Percentiles rank a stretch among this genome's conserved stretches.
Evolutionary conservation across 768 basidiomycete genomes (phyloP).

Genomic region (Phlebiopsis gigantea): DNA sequence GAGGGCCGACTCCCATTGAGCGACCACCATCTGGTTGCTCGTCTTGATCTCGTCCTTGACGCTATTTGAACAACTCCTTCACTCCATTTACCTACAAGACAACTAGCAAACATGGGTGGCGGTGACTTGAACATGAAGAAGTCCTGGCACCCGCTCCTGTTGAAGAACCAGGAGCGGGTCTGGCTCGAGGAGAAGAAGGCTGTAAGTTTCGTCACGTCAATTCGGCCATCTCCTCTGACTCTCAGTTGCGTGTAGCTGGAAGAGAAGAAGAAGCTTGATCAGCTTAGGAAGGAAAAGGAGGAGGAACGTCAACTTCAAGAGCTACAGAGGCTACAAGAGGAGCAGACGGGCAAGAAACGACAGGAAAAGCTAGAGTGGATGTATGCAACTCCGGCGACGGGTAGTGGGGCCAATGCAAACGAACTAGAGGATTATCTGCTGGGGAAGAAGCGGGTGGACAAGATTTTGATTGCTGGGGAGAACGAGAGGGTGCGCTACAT

Average conservation of each 20-base stretch:
- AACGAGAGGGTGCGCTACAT: constrained; percentile 66
- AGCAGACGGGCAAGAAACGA: constrained; percentile 90
- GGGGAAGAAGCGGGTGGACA: constrained; percentile 97
- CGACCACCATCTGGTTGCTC: constrained; percentile 2
- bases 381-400: constrained; percentile 96
- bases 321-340: constrained; percentile 91
- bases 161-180: constrained; percentile 98
- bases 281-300: constrained; percentile 95
- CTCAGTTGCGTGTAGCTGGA: constrained; percentile 59
- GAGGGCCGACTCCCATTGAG: not conserved
- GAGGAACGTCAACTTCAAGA: constrained; percentile 97
- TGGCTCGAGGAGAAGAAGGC: constrained; percentile 99
- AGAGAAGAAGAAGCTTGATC: constrained; percentile 97
- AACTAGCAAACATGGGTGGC: constrained; percentile 83
- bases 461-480: constrained; percentile 88
- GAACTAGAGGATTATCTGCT: constrained; percentile 95
- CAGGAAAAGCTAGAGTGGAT: constrained; percentile 98
- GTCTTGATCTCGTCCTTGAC: constrained; percentile 11
- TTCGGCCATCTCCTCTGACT: not conserved
- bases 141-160: constrained; percentile 97
- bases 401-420: constrained; percentile 79
- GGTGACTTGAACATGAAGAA: constrained; percentile 99
- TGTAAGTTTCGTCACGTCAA: constrained; percentile 41
- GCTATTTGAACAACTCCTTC: constrained; percentile 6
- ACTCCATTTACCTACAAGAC: constrained; percentile 8